These are phyloP conservation scores for Chaetothyriales sp. DNA, from an alignment of 2,329 filamentous ascomycete species.

Conservation along the genomic window DNA sequence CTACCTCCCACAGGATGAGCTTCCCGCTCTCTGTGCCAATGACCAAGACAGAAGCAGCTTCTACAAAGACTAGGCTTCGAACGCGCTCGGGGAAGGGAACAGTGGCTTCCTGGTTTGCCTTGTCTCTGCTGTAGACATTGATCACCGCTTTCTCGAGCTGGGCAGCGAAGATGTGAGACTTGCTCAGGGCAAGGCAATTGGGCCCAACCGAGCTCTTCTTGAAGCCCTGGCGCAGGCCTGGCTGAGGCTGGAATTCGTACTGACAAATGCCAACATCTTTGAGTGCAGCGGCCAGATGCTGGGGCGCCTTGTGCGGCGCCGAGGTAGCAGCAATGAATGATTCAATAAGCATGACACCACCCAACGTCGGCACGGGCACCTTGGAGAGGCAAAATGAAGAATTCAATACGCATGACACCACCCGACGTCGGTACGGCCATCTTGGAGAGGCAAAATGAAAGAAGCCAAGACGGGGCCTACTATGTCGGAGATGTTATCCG, in stretches of 20 bases:
- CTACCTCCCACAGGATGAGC: conserved; percentile 84
- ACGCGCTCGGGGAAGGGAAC: conserved; percentile 82
- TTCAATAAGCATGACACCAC: conserved; percentile 32
- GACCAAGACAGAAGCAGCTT: conserved; percentile 49
- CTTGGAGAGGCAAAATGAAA: not conserved
- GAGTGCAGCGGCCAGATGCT: conserved; percentile 35
- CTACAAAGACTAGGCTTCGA: conserved; percentile 59
- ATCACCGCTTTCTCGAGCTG: conserved; percentile 85
- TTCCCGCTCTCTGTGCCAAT: conserved; percentile 76
- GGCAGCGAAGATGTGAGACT: conserved; percentile 76
- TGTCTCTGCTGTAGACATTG: conserved; percentile 75
- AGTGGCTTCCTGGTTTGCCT: conserved; percentile 75
- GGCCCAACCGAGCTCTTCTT: conserved; percentile 80
- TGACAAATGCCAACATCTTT: conserved; percentile 80
- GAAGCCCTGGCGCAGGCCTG: conserved; percentile 61
- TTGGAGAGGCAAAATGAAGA: not conserved
- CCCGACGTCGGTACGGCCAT: too few species aligned
- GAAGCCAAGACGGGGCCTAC: too few species aligned
- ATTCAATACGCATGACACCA: conserved; percentile 32
- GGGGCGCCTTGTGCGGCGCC: conserved; percentile 23
- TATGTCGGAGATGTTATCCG: not conserved
- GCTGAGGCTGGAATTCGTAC: conserved; percentile 66
- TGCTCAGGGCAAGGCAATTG: conserved; percentile 67
- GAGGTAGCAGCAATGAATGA: conserved; percentile 34
- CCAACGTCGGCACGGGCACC: not conserved